Base-by-base conservation (phyloP, 805 yeast genomes). In the Hanseniaspora pseudoguilliermondii region DNA sequence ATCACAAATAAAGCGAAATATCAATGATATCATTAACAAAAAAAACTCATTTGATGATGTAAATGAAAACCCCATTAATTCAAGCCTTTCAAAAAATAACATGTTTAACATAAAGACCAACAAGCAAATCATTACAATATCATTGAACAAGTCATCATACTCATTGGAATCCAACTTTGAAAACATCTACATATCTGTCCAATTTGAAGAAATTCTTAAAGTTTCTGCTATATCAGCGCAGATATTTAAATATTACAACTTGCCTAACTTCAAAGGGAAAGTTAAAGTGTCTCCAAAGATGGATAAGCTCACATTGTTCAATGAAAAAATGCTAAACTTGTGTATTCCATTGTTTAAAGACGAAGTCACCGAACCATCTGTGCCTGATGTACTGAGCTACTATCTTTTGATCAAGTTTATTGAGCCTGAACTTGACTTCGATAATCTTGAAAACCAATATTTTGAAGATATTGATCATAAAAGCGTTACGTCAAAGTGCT, bases 221-320 rank as follows among this genome's bases (percentile, higher is more conserved):
- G 25, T 53, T 1, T 53, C 56, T 10, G 56, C 44, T n/a, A 18
- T 53, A 13, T 53, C 56, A 18, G 39, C 40, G 2, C 56, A 53
- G 25, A 23, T 46, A 5, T 53, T 29, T 20, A 53, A 39, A 27
- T 29, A 25, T 6, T 44, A 48, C n/a, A 38, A 32, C 16, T 2
- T 39, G 5, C 15, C 20, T 1, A 34, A 46, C 27, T 34, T 46
- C 11, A 21, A 46, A 46, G 34, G 36, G 3, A 53, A 36, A 8
- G 23, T 27, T 8, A 53, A 53, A n/a, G 40, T 38, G 5, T 53
- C 56, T 9, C 50, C 48, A 9, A 44, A 46, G 23, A 10, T 53
- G 5, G 50, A 53, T 18, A 53, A 53, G 21, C 46, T 53, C 27
- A 39, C 47, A 15, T 13, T 53, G 13, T 53, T 46, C 35, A 18